Evolutionary conservation across 164 flowering plant species (phyloP).

Genomic region (Chimonanthus praecox): DNA sequence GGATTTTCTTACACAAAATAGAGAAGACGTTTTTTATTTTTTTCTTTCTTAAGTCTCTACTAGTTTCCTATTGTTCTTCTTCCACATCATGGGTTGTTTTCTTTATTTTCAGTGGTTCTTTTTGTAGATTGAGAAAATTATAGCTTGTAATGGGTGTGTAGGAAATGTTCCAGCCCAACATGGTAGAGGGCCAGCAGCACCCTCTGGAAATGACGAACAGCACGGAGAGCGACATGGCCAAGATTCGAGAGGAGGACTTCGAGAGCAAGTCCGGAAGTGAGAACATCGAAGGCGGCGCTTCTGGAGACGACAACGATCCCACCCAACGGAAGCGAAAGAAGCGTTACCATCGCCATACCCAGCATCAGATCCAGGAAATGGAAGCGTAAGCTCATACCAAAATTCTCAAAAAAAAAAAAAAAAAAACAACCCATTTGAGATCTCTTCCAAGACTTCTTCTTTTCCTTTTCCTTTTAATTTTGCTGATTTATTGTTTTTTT

Average conservation of each 20-base stretch:
- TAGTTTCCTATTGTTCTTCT: neutral
- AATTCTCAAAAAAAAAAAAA: too few relatives aligned
- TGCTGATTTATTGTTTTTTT: neutral
- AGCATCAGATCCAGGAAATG: conserved; percentile 92
- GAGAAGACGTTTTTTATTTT: too few relatives aligned
- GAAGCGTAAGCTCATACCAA: conserved; percentile 48
- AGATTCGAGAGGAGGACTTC: conserved; percentile 59
- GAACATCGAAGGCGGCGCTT: conserved; percentile 56
- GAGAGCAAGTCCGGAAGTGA: conserved; percentile 85
- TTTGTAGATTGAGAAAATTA: conserved; percentile 26
- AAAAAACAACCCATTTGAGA: neutral
- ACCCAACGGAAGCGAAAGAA: conserved; percentile 49
- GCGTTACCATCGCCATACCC: conserved; percentile 94
- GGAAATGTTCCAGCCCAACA: conserved; percentile 59
- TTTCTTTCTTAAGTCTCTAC: neutral
- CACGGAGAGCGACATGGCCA: conserved; percentile 36
- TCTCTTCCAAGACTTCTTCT: neutral
- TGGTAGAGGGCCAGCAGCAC: conserved; percentile 49
- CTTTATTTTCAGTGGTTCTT: conserved; percentile 5
- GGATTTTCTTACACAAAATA: neutral
- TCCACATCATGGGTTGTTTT: neutral
- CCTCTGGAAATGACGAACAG: conserved; percentile 39
- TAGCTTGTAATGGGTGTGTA: conserved; percentile 36
- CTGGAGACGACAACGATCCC: conserved; percentile 66
- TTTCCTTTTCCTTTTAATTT: neutral